These are phyloP conservation scores for Huntiella omanensis DNA, from an alignment of 2,329 filamentous ascomycete species.

Conservation along the genomic window DNA sequence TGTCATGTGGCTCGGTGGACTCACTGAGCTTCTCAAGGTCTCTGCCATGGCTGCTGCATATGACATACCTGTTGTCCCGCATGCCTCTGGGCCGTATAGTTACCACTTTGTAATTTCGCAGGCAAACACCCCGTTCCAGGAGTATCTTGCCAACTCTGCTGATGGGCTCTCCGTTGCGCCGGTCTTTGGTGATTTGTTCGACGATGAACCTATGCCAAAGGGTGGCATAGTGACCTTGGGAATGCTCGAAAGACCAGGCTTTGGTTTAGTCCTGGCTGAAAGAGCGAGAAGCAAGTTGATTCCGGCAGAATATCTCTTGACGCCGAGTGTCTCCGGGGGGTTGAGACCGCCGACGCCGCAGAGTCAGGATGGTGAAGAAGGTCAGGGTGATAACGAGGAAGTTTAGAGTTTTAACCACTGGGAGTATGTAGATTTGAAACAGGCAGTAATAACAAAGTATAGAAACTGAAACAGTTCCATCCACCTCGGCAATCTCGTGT, in stretches of 20 bases:
- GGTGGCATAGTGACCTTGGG: slow-evolving; percentile 66
- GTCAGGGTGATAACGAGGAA: background rate
- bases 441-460: too few relatives aligned
- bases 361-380: slow-evolving; percentile 7
- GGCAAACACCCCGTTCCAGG: slow-evolving; percentile 84
- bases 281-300: slow-evolving; percentile 52
- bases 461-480: too few relatives aligned
- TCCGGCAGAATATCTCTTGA: slow-evolving; percentile 53
- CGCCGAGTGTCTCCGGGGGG: slow-evolving; percentile 34
- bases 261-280: slow-evolving; percentile 74
- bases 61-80: slow-evolving; percentile 87
- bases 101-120: slow-evolving; percentile 94
- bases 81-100: slow-evolving; percentile 82
- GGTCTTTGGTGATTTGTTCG: slow-evolving; percentile 79
- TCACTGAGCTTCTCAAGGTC: slow-evolving; percentile 83
- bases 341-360: slow-evolving; percentile 18
- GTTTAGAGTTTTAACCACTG: background rate
- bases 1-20: slow-evolving; percentile 90
- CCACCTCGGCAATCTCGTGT: too few relatives aligned
- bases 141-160: slow-evolving; percentile 84
- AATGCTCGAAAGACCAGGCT: slow-evolving; percentile 74
- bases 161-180: slow-evolving; percentile 80
- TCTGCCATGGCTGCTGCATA: slow-evolving; percentile 79
- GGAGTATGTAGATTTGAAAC: too few relatives aligned
- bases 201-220: slow-evolving; percentile 74